Evolutionary conservation across 73 alveolate species (phyloP), one percentile per base, ranked within the genome.

Genomic region (Diophrys sp.): DNA sequence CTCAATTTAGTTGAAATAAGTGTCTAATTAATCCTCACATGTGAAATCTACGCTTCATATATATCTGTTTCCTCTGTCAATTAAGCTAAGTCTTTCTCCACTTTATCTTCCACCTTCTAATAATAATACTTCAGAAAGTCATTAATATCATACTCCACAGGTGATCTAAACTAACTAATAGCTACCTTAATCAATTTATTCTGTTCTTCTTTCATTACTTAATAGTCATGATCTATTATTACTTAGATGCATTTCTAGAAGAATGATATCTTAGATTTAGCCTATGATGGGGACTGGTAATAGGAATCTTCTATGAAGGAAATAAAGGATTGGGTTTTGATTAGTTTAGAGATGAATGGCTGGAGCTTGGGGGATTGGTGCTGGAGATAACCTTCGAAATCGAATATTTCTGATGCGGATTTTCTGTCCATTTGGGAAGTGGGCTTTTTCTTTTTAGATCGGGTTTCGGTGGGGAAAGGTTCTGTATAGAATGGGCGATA

Each of bases 231-330:
- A 2, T 74, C 70, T 0, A 73, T 1, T 67, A 82, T 31, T 14
- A 82, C 90, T 28, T 82, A 77, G 23, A 82, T 23, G 75, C 75
- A 72, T 54, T 73, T 82, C 33, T 67, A 0, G 90, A 82, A 82
- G 56, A 82, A 82, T 31, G 75, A 77, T 2, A 82, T 82, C 0
- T 24, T 33, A 33, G 84, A 31, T 23, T 73, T 23, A 23, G 55
- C 24, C 27, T 73, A 73, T 1, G 84, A n/a, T 25, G 32, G 33
- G n/a, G 84, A n/a, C 28, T 31, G 33, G 23, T 67, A 53, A 57
- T 74, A 82, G 56, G 84, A 31, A 23, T 82, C 90, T 29, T 82
- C 90, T 62, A 82, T 82, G 54, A 82, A 82, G 24, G 28, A 56
- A 34, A 32, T 55, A 72, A 82, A 82, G 70, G 79, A 57, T 30